Base-by-base conservation (phyloP, 2,329 filamentous ascomycete species). In the Aschersonia sp. region DNA sequence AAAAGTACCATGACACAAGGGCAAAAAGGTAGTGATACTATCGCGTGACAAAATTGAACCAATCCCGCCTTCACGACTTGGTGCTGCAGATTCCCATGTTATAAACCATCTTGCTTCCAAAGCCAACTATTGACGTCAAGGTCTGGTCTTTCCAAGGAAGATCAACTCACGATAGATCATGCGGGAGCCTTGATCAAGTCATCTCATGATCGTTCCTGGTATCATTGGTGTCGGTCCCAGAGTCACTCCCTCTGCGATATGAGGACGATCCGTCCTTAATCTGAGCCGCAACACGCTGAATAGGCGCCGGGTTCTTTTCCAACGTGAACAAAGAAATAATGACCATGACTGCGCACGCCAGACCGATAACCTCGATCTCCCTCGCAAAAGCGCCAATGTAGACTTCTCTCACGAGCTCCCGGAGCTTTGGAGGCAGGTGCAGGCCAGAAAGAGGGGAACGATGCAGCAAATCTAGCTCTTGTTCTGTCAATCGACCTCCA, bases 341-440 rank as follows among this genome's bases (percentile, higher is more conserved):
- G 6, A 73, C 58, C 56, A 72, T 72, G 43, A 60, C 59, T 5
- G 61, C 65, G 33, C 68, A 66, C 12, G 70, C 55, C 30, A 67
- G 61, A 43, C 69, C 64, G 65, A 75, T 69, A 44, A 74, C 58
- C 47, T 64, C 67, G 39, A 70, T 65, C 50, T 75, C 66, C 31
- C 65, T 61, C 1, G 63, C 62, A 54, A 75, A 75, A 2, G 71
- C 70, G 1, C 53, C 57, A 0, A 70, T 65, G 48, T 75, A 75
- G 6, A 69, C 65, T 11, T 59, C 54, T 46, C 62, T 64, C 30
- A 72, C 61, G 7, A 60, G 50, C 1, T 59, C 54, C 42, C 63
- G 62, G 11, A 64, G 53, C 1, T 62, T 55, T 0, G 51, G 46
- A 0, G 65, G 57, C 32, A 70, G 58, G 30, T 59, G 56, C 8